Conservation (phyloP, 176 grass and related monocot species). For the Lolium rigidum region DNA sequence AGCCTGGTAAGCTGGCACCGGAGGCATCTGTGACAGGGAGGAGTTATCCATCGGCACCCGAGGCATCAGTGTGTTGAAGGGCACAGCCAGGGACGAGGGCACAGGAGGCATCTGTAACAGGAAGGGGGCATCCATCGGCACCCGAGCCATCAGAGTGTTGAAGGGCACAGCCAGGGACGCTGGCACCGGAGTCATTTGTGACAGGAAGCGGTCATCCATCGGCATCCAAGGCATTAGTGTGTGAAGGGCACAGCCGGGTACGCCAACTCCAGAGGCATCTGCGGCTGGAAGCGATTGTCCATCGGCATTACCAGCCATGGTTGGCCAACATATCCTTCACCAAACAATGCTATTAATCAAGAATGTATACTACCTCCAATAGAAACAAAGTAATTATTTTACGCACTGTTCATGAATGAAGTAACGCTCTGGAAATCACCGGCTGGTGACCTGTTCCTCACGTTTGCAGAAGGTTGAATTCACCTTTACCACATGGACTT, state of each 20-base stretch:
- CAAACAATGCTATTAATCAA: neutral
- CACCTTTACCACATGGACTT: neutral
- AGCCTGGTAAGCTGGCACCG: neutral
- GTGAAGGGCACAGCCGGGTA: neutral
- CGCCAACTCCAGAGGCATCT: neutral
- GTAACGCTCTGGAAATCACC: neutral
- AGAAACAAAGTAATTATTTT: neutral
- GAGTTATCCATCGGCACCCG: neutral
- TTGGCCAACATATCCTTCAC: neutral
- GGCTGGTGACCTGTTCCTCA: neutral
- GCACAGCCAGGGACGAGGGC: neutral
- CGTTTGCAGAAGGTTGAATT: neutral
- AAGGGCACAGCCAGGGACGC: neutral
- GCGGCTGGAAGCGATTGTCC: neutral
- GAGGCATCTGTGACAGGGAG: neutral
- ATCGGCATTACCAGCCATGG: neutral
- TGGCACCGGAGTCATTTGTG: neutral
- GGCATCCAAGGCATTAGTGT: neutral
- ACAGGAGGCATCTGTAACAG: neutral
- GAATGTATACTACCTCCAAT: neutral
- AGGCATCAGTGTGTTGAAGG: neutral
- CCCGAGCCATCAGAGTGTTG: neutral
- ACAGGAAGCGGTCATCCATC: neutral
- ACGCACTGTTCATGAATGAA: neutral
- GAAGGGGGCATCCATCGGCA: neutral